A percentile compares a stretch with the other conserved stretches of the same genome.
These are phyloP conservation scores for Beauveria asiatica DNA, from an alignment of 2,329 filamentous ascomycete species.

Conservation along the genomic window DNA sequence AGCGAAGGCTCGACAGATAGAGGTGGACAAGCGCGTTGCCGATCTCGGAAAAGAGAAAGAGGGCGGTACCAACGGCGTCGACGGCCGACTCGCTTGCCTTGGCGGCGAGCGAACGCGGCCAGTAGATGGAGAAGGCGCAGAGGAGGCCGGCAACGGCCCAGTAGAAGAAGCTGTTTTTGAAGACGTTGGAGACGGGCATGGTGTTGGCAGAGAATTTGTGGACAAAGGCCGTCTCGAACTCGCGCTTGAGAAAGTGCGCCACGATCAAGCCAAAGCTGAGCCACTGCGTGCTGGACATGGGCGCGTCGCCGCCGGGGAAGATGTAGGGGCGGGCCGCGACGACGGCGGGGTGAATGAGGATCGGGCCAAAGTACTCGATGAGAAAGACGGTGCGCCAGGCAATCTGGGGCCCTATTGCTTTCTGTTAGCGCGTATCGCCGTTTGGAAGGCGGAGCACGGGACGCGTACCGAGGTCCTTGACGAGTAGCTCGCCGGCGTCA, in stretches of 20 bases:
- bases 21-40: conserved; percentile 74
- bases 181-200: conserved; percentile 84
- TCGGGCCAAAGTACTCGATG: conserved; percentile 87
- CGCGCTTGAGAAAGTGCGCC: conserved; percentile 87
- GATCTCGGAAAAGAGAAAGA: conserved; percentile 72
- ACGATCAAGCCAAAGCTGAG: conserved; percentile 66
- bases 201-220: conserved; percentile 93
- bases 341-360: conserved; percentile 74
- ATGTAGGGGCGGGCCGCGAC: conserved; percentile 63
- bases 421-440: not conserved
- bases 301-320: conserved; percentile 34
- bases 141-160: conserved; percentile 77
- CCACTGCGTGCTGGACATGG: conserved; percentile 59
- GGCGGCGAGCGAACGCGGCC: conserved; percentile 61
- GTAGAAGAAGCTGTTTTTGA: conserved; percentile 94
- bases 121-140: conserved; percentile 79
- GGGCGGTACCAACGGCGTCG: conserved; percentile 57
- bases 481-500: conserved; percentile 54
- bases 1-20: conserved; percentile 69
- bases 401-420: conserved; percentile 65
- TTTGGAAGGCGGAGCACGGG: not conserved
- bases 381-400: conserved; percentile 91
- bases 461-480: conserved; percentile 82
- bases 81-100: conserved; percentile 38
- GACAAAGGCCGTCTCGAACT: conserved; percentile 87